Percentiles rank a stretch among this genome's conserved stretches.
phyloP scores from a whole-genome alignment of 2,329 filamentous ascomycete genomes.

The Huntiella decipiens region DNA sequence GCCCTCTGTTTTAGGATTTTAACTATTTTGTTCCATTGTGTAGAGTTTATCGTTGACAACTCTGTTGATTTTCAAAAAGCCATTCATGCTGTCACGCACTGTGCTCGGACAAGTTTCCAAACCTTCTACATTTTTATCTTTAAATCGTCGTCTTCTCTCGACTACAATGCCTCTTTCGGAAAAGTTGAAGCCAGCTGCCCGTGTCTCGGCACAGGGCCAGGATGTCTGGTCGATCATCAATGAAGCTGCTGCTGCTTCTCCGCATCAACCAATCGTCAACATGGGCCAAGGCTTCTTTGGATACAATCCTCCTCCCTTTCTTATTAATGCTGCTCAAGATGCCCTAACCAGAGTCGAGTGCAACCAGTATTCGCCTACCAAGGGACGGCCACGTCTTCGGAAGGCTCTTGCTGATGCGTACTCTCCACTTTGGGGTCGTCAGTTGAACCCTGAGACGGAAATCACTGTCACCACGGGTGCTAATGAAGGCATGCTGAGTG shows the following conservation, averaged over 20 bases:
- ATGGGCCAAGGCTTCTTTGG: constrained; percentile 61
- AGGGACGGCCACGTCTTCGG: constrained; percentile 75
- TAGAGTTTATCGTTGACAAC: too few species aligned
- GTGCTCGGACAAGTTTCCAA: too few species aligned
- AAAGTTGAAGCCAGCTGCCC: constrained; percentile 31
- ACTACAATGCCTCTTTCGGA: constrained; percentile 18
- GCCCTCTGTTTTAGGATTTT: too few species aligned
- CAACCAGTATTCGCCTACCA: constrained; percentile 96
- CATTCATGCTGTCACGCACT: too few species aligned
- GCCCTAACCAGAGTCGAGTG: constrained; percentile 84
- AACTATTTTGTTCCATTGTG: too few species aligned
- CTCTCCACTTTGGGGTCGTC: constrained; percentile 67
- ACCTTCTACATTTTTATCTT: too few species aligned
- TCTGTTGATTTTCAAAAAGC: too few species aligned
- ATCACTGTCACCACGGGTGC: constrained; percentile 87
- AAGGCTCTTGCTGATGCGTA: constrained; percentile 90
- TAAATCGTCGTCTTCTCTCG: not conserved
- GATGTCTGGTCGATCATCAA: constrained; percentile 46
- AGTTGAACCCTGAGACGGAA: constrained; percentile 73
- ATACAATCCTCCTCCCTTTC: constrained; percentile 85
- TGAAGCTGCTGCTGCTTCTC: constrained; percentile 43
- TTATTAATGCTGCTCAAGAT: constrained; percentile 75
- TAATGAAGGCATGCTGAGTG: constrained; percentile 83
- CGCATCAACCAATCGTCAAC: constrained; percentile 45
- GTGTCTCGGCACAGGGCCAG: constrained; percentile 30